Evolutionary conservation across 2,329 filamentous ascomycete genomes (phyloP).

Genomic region (Ophiocordyceps camponoti-leonardi): DNA sequence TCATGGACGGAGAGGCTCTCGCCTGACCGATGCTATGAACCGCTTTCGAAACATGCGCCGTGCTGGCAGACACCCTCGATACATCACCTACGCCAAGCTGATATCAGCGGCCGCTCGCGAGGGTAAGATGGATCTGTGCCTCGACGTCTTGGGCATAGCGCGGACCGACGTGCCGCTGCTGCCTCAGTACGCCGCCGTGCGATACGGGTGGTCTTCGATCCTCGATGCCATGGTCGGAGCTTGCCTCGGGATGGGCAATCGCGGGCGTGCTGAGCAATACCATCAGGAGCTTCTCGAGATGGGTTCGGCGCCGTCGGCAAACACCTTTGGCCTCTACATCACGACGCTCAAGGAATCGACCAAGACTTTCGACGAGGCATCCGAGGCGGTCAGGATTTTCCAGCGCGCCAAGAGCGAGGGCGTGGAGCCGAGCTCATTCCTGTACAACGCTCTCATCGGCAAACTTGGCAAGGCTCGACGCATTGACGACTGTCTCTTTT

Average conservation of each 20-base stretch:
- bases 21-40: constrained; percentile 62
- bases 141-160: constrained; percentile 80
- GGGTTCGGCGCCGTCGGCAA: constrained; percentile 81
- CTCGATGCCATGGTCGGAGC: constrained; percentile 93
- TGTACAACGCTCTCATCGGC: constrained; percentile 96
- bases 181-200: constrained; percentile 68
- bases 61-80: constrained; percentile 76
- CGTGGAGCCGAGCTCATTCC: constrained; percentile 87
- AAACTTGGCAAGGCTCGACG: constrained; percentile 96
- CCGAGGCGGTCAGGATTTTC: constrained; percentile 95
- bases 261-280: constrained; percentile 65
- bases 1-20: constrained; percentile 53
- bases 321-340: constrained; percentile 97
- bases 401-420: constrained; percentile 83
- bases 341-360: constrained; percentile 96
- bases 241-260: constrained; percentile 68
- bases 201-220: constrained; percentile 93
- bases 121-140: constrained; percentile 62
- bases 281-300: constrained; percentile 86
- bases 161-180: constrained; percentile 75
- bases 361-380: constrained; percentile 95
- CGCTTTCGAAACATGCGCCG: constrained; percentile 90
- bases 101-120: constrained; percentile 81
- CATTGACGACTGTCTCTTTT: constrained; percentile 94
- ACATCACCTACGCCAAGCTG: constrained; percentile 93